These are phyloP conservation scores for Claviceps arundinis DNA, from an alignment of 2,329 filamentous ascomycete genomes.

Conservation along the genomic window DNA sequence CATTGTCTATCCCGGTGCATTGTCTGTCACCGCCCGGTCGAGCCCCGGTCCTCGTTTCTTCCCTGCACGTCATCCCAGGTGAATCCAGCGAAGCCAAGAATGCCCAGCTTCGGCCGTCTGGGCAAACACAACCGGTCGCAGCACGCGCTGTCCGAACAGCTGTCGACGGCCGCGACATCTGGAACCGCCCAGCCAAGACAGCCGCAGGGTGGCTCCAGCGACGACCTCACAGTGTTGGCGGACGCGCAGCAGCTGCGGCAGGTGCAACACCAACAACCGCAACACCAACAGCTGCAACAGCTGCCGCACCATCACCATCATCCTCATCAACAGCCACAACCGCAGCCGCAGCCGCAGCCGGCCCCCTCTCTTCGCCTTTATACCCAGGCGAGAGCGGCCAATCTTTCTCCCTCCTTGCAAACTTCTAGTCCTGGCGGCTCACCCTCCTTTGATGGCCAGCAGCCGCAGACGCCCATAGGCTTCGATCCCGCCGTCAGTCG, in stretches of 20 bases:
- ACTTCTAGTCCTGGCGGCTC: conserved; percentile 14
- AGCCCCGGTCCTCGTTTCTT: neutral
- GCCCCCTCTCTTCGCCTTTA: conserved; percentile 17
- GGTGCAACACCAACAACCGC: conserved; percentile 13
- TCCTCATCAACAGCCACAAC: conserved; percentile 11
- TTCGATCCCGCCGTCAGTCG: conserved; percentile 29
- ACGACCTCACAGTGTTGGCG: too few species aligned
- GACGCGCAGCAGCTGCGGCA: conserved; percentile 11
- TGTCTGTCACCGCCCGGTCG: neutral
- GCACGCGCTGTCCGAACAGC: conserved; percentile 37
- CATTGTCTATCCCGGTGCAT: neutral
- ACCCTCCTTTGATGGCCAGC: conserved; percentile 20
- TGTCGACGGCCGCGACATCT: conserved; percentile 20
- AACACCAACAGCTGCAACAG: conserved; percentile 8
- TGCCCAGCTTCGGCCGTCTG: conserved; percentile 42
- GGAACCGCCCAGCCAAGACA: conserved; percentile 20
- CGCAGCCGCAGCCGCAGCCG: conserved; percentile 17
- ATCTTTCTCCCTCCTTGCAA: conserved; percentile 19
- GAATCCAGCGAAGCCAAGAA: conserved; percentile 15
- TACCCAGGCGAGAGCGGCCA: conserved; percentile 16
- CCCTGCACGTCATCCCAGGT: neutral
- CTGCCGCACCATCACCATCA: conserved; percentile 13
- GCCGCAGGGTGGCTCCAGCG: neutral
- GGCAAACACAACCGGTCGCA: conserved; percentile 45
- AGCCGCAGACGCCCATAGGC: conserved; percentile 23